Conservation (phyloP, 2,329 filamentous ascomycete species). For the Aspergillus sp. region DNA sequence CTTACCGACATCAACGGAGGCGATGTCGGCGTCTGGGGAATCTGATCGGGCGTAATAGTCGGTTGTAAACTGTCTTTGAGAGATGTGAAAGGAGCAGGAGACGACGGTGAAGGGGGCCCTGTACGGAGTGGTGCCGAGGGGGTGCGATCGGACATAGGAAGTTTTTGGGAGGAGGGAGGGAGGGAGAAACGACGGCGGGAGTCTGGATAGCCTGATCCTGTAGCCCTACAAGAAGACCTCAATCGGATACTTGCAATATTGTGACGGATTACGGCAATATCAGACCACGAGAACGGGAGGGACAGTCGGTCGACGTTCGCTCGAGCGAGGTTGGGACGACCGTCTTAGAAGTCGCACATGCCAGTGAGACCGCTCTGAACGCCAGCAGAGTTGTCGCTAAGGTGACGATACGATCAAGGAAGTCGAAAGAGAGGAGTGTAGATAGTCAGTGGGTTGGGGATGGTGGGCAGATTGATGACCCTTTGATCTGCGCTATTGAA, state of each 20-base stretch:
- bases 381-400: slow-evolving; percentile 15
- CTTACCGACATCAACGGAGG: slow-evolving; percentile 53
- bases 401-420: slow-evolving; percentile 3
- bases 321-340: slow-evolving; percentile 34
- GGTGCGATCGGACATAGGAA: slow-evolving; percentile 40
- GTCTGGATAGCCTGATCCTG: slow-evolving; percentile 16
- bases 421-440: slow-evolving; percentile 17
- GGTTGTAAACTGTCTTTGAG: slow-evolving; percentile 36
- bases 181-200: slow-evolving; percentile 15
- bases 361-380: slow-evolving; percentile 22
- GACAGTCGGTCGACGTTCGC: slow-evolving; percentile 32
- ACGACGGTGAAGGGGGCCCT: slow-evolving; percentile 45
- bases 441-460: slow-evolving; percentile 17
- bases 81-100: slow-evolving; percentile 39
- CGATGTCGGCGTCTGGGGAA: slow-evolving; percentile 42
- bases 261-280: slow-evolving; percentile 11
- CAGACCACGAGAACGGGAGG: slow-evolving; percentile 12
- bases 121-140: slow-evolving; percentile 34
- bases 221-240: slow-evolving; percentile 9
- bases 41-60: slow-evolving; percentile 31
- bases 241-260: slow-evolving; percentile 9
- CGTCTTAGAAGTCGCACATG: slow-evolving; percentile 35
- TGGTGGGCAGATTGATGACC: slow-evolving; percentile 21
- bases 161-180: slow-evolving; percentile 15
- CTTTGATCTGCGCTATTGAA: slow-evolving; percentile 24